Percentiles rank a stretch among this genome's conserved stretches.
phyloP scores from a whole-genome alignment of 495 filamentous ascomycete genomes.

The Hypomontagnella submonticulosa region DNA sequence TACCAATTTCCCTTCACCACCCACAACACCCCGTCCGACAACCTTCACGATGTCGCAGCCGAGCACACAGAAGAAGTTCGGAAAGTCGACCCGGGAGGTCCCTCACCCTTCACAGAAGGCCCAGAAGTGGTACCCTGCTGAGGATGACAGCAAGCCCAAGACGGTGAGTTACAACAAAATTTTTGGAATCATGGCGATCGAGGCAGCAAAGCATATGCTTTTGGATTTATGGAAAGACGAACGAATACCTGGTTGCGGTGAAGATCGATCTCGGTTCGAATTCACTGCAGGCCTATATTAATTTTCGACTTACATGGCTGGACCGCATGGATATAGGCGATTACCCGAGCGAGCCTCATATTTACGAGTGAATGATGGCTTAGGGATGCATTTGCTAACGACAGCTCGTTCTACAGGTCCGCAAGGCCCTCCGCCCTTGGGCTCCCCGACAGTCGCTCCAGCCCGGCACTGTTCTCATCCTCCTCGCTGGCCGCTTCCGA shows the following conservation, averaged over 20 bases:
- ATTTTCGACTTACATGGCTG: slow-evolving; percentile 3
- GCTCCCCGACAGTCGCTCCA: slow-evolving; percentile 85
- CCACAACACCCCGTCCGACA: slow-evolving; percentile 48
- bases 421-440: slow-evolving; percentile 89
- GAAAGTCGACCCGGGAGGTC: slow-evolving; percentile 93
- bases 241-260: slow-evolving; percentile 7
- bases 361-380: background rate
- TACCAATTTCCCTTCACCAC: slow-evolving; percentile 51
- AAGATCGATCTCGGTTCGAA: slow-evolving; percentile 8
- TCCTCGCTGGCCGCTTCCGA: slow-evolving; percentile 99
- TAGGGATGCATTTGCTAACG: slow-evolving; percentile 40
- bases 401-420: slow-evolving; percentile 69
- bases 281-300: slow-evolving; percentile 11
- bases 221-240: background rate
- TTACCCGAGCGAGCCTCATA: slow-evolving; percentile 9
- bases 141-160: slow-evolving; percentile 89
- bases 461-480: slow-evolving; percentile 95
- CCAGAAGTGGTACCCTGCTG: slow-evolving; percentile 98
- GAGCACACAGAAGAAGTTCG: slow-evolving; percentile 90
- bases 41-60: slow-evolving; percentile 73
- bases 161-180: slow-evolving; percentile 74
- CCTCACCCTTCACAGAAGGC: slow-evolving; percentile 88
- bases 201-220: background rate
- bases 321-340: slow-evolving; percentile 6
- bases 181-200: slow-evolving; percentile 4